Percentiles rank a stretch among this genome's conserved stretches.
These are phyloP conservation scores for Hyphodiscus sp. DNA, from an alignment of 2,329 filamentous ascomycete species.

Conservation along the genomic window DNA sequence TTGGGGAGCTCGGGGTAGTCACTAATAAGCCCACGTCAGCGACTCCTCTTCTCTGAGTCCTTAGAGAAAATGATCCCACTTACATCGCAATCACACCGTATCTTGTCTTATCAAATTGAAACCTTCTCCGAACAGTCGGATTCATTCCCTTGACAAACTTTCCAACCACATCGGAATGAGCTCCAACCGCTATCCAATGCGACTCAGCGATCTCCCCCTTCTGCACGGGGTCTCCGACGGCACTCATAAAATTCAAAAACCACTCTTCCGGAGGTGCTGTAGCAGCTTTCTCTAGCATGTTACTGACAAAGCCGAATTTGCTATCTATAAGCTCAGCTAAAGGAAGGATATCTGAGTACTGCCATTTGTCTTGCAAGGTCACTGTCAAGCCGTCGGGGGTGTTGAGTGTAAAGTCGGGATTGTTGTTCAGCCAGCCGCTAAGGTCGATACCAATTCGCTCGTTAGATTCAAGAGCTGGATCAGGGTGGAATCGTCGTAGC, in stretches of 20 bases:
- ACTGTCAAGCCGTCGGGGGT: slow-evolving; percentile 33
- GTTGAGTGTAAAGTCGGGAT: slow-evolving; percentile 46
- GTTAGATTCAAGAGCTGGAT: slow-evolving; percentile 31
- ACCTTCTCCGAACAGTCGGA: slow-evolving; percentile 29
- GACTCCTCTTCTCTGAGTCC: too few relatives aligned
- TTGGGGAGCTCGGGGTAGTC: slow-evolving; percentile 26
- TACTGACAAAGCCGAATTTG: slow-evolving; percentile 34
- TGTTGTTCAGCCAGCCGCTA: slow-evolving; percentile 57
- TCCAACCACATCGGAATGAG: slow-evolving; percentile 34
- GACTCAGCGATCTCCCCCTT: slow-evolving; percentile 35
- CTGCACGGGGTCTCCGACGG: slow-evolving; percentile 32
- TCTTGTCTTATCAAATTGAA: slow-evolving; percentile 22
- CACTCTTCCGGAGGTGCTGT: slow-evolving; percentile 21
- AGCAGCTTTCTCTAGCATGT: slow-evolving; percentile 33
- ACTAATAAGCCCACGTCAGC: too few relatives aligned
- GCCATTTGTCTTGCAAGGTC: slow-evolving; percentile 43
- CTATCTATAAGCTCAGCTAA: slow-evolving; percentile 34
- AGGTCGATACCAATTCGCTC: slow-evolving; percentile 33
- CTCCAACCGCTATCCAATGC: slow-evolving; percentile 41
- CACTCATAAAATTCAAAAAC: slow-evolving; percentile 40
- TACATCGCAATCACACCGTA: slow-evolving; percentile 24
- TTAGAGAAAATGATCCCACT: too few relatives aligned
- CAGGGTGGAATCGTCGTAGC: slow-evolving; percentile 55
- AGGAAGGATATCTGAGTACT: slow-evolving; percentile 32
- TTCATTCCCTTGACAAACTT: slow-evolving; percentile 41